A percentile compares a stretch with the other conserved stretches of the same genome.
Conservation (phyloP, 202 grass and related monocot species). For the Digitaria exilis region DNA sequence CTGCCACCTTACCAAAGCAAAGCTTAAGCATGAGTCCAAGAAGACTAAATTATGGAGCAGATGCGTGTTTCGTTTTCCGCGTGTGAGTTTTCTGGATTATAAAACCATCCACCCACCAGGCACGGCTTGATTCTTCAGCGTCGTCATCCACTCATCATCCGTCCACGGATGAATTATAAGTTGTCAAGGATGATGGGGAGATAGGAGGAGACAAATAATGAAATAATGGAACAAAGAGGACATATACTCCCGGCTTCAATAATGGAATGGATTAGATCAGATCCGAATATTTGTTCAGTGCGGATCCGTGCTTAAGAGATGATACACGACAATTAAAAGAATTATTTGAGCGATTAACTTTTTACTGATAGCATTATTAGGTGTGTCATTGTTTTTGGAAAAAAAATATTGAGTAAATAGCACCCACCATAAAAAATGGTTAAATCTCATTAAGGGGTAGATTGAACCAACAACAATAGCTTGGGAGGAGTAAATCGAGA, state of each 20-base stretch:
- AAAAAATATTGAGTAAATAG: too few species aligned
- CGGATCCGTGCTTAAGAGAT: neutral
- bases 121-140: neutral
- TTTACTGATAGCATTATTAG: too few species aligned
- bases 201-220: neutral
- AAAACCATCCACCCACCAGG: neutral
- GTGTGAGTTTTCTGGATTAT: neutral
- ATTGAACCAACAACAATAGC: too few species aligned
- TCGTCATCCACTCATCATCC: too few species aligned
- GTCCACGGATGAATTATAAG: neutral
- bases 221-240: neutral
- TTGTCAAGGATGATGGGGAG: neutral
- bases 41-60: neutral
- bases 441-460: too few species aligned
- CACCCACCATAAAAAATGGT: too few species aligned
- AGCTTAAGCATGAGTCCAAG: neutral
- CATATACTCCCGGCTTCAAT: neutral
- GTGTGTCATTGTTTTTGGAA: too few species aligned
- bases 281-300: neutral
- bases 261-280: neutral
- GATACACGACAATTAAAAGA: neutral
- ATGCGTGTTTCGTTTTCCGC: neutral
- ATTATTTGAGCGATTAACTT: too few species aligned
- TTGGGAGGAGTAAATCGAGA: too few species aligned
- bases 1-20: neutral